phyloP scores from a whole-genome alignment of 2,329 filamentous ascomycete species.

The Xylaria sp. region DNA sequence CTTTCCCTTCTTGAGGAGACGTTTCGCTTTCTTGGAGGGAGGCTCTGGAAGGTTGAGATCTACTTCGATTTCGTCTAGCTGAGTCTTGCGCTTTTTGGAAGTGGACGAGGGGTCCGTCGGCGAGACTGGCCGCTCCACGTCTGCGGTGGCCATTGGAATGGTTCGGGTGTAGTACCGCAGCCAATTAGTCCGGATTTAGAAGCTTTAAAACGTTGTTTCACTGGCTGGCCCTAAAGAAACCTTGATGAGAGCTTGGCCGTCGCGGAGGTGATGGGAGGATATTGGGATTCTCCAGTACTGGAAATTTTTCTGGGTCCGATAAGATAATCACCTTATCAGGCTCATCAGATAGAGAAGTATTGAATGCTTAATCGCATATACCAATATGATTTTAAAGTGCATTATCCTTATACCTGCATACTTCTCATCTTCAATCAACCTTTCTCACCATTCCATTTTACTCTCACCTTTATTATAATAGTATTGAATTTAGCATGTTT shows the following conservation, averaged over 20 bases:
- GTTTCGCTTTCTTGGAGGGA: conserved; percentile 91
- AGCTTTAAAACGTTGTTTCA: not conserved
- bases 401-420: too few species aligned
- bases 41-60: conserved; percentile 91
- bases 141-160: conserved; percentile 36
- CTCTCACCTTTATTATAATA: too few species aligned
- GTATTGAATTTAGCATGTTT: too few species aligned
- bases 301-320: conserved; percentile 50
- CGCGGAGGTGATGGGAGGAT: not conserved
- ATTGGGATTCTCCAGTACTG: conserved; percentile 27
- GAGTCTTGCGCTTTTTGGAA: conserved; percentile 78
- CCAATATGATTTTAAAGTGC: not conserved
- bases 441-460: too few species aligned
- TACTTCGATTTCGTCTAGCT: conserved; percentile 82
- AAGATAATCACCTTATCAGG: conserved; percentile 42
- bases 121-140: conserved; percentile 33
- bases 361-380: not conserved
- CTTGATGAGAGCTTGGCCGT: not conserved
- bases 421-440: too few species aligned
- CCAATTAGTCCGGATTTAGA: conserved; percentile 1
- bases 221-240: not conserved
- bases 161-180: not conserved
- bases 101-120: conserved; percentile 31
- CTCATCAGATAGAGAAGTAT: not conserved
- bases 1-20: conserved; percentile 88